A percentile compares a stretch with the other conserved stretches of the same genome.
Evolutionary conservation across 495 filamentous ascomycete species (phyloP).

Genomic region (Geoglossum glabrum): DNA sequence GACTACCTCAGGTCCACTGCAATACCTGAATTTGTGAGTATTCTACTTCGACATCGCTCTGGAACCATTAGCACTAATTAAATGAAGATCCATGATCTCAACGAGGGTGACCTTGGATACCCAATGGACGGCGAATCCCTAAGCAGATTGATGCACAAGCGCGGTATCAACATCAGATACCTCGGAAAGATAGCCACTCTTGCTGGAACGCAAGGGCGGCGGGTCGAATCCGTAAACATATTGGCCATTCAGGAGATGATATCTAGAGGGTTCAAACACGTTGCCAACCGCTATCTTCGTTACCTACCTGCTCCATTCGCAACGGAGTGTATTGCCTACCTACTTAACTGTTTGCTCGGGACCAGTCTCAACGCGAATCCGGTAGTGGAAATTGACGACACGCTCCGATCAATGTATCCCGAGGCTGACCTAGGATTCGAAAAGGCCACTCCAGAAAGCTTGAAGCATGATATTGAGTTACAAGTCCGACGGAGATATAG

Average conservation of each 20-base stretch:
- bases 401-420: conserved; percentile 50
- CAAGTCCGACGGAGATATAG: conserved; percentile 58
- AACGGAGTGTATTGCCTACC: conserved; percentile 57
- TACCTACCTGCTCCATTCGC: conserved; percentile 61
- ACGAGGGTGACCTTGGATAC: conserved; percentile 84
- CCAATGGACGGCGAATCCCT: conserved; percentile 94
- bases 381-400: conserved; percentile 52
- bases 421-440: conserved; percentile 72
- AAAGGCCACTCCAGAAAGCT: conserved; percentile 46
- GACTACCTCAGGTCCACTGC: conserved; percentile 50
- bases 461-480: conserved; percentile 47
- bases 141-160: conserved; percentile 78
- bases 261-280: conserved; percentile 81
- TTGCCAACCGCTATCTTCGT: conserved; percentile 58
- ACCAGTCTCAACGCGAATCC: conserved; percentile 55
- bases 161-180: conserved; percentile 93
- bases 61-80: background rate
- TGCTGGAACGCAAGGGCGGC: conserved; percentile 42
- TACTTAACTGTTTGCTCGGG: conserved; percentile 89
- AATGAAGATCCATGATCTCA: conserved; percentile 52
- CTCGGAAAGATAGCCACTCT: conserved; percentile 62
- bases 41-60: background rate
- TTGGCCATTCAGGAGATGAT: conserved; percentile 84
- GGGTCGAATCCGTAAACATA: conserved; percentile 53
- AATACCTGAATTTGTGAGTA: conserved; percentile 41